Evolutionary conservation across 371 early-diverging fungal species (phyloP).

Genomic region (Mucor irregularis): DNA sequence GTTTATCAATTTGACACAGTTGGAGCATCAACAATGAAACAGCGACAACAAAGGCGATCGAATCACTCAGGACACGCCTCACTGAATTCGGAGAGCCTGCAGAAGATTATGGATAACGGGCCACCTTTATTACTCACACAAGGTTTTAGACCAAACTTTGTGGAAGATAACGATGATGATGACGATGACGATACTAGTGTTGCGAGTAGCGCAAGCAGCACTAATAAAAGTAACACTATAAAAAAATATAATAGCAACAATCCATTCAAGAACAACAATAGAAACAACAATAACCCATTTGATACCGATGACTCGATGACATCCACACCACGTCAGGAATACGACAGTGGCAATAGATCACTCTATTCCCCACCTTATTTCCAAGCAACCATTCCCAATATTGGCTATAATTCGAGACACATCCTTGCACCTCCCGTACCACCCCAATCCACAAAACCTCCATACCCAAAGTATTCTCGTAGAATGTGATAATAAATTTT

Average conservation of each 20-base stretch:
- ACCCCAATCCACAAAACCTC: conserved; percentile 40
- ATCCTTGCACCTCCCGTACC: conserved; percentile 43
- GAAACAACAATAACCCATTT: background rate
- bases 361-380: too few relatives aligned
- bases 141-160: conserved; percentile 26
- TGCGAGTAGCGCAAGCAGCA: background rate
- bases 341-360: too few relatives aligned
- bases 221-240: background rate
- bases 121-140: conserved; percentile 37
- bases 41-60: too few relatives aligned
- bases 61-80: conserved; percentile 1
- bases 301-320: background rate
- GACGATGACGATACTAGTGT: background rate
- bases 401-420: conserved; percentile 12
- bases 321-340: background rate
- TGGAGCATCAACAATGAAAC: background rate
- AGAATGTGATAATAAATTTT: too few relatives aligned
- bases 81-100: conserved; percentile 3
- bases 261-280: background rate
- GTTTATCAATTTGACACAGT: background rate
- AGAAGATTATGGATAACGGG: conserved; percentile 26
- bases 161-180: conserved; percentile 3
- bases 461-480: conserved; percentile 33
- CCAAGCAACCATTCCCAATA: background rate
- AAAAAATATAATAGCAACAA: background rate